Base-by-base conservation (phyloP, 1,284 basidiomycete genomes). In the Apiotrichum sp. region DNA sequence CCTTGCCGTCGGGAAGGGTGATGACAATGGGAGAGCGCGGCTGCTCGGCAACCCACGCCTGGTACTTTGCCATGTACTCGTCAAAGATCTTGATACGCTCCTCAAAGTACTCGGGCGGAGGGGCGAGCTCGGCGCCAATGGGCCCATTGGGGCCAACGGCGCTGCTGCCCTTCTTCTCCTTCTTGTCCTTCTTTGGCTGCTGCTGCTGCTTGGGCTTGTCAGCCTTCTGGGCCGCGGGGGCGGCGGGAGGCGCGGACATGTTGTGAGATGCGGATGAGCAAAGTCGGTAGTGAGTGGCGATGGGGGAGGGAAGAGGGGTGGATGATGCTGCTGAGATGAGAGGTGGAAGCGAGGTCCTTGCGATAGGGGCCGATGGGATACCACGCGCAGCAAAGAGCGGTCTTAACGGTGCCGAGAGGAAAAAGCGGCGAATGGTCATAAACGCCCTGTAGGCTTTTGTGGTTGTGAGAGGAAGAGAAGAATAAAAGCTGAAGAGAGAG, bases 51-150 rank as follows among this genome's bases (percentile, higher is more conserved):
- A 92, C 81, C 71, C 83, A 86, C 51, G 84, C 85, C 68, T 90
- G 88, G 68, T 95, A 83, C 77, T 96, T 87, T 14, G 82, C 84
- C 77, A 93, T 93, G 65, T 95, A 80, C 72, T 88, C 81, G 52
- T 97, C 89, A 68, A 93, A 98, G 68, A 98, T 84, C 73, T 86
- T 85, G 76, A 98, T 84, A 57, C 95, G 86, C 73, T 89, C 86
- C 67, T 87, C 87, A 77, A 98, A 88, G 81, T 86, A 98, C 53
- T 82, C 85, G 16, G 95, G 93, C 16, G 80, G 82, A 31, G 93
- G 93, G 76, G 84, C 81, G 52, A 95, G 78, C 87, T 93, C 63
- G 13, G 48, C 47, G 29, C 39, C 51, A 22, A 50, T 22, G 40
- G 45, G 31, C 1, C 36, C 31, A 29, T 31, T 32, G 13, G 32